Evolutionary conservation across 2,329 filamentous ascomycete species (phyloP).

Genomic region (Cercospora sesami): DNA sequence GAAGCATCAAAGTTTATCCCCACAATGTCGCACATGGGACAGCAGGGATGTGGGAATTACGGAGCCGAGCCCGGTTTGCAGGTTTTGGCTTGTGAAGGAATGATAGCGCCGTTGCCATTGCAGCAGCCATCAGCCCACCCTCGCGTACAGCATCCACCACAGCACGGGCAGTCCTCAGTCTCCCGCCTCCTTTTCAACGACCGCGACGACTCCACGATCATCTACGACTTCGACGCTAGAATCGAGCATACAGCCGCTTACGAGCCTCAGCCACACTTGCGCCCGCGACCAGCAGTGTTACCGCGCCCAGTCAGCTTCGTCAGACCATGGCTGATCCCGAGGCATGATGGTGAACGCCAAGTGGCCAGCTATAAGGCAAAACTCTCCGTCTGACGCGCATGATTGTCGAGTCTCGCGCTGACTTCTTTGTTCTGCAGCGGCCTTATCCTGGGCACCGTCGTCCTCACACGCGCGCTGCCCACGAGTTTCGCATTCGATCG

Average conservation of each 20-base stretch:
- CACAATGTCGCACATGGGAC: neutral
- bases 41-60: neutral
- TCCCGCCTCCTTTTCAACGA: neutral
- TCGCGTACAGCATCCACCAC: neutral
- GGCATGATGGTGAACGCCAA: slow-evolving; percentile 21
- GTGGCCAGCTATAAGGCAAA: slow-evolving; percentile 24
- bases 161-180: neutral
- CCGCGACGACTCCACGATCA: neutral
- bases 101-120: neutral
- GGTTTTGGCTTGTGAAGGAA: neutral
- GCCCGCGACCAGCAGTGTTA: neutral
- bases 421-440: slow-evolving; percentile 25
- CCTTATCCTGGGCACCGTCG: slow-evolving; percentile 33
- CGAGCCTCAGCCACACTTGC: neutral
- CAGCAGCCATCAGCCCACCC: neutral
- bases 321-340: slow-evolving; percentile 12
- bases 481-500: slow-evolving; percentile 45
- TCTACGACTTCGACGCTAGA: neutral
- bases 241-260: neutral
- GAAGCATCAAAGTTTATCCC: neutral
- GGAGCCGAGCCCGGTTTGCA: neutral
- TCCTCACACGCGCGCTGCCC: slow-evolving; percentile 29
- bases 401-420: neutral
- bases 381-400: neutral
- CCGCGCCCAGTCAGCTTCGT: neutral